These are phyloP conservation scores for Trichoderma sp. DNA, from an alignment of 2,329 filamentous ascomycete genomes.

Conservation along the genomic window DNA sequence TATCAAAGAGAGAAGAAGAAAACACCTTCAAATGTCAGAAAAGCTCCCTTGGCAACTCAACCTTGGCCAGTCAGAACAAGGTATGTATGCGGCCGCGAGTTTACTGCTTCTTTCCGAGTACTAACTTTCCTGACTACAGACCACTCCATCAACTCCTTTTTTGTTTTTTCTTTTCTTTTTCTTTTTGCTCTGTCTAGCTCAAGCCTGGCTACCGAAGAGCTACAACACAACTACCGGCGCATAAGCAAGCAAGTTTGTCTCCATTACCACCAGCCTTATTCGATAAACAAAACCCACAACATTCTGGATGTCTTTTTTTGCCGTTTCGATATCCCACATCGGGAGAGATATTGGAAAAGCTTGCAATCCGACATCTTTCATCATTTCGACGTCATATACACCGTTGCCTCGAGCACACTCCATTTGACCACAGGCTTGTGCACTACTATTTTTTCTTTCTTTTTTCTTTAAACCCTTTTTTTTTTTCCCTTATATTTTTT, in stretches of 20 bases:
- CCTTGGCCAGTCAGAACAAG: background rate
- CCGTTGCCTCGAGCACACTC: background rate
- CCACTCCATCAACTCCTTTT: background rate
- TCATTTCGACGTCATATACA: background rate
- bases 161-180: background rate
- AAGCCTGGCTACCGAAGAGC: background rate
- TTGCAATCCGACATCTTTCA: background rate
- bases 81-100: background rate
- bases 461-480: background rate
- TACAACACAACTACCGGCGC: background rate
- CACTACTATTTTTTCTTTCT: background rate
- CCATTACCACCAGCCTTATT: background rate
- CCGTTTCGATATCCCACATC: background rate
- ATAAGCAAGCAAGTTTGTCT: background rate
- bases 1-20: background rate
- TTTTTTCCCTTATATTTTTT: background rate
- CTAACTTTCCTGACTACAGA: background rate
- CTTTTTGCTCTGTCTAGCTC: background rate
- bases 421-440: background rate
- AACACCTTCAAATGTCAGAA: background rate
- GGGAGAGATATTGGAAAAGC: background rate
- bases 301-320: background rate
- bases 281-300: background rate
- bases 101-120: background rate
- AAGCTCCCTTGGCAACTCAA: background rate